Conservation (phyloP, 2,329 filamentous ascomycete genomes). For the Neopestalotiopsis clavispora region DNA sequence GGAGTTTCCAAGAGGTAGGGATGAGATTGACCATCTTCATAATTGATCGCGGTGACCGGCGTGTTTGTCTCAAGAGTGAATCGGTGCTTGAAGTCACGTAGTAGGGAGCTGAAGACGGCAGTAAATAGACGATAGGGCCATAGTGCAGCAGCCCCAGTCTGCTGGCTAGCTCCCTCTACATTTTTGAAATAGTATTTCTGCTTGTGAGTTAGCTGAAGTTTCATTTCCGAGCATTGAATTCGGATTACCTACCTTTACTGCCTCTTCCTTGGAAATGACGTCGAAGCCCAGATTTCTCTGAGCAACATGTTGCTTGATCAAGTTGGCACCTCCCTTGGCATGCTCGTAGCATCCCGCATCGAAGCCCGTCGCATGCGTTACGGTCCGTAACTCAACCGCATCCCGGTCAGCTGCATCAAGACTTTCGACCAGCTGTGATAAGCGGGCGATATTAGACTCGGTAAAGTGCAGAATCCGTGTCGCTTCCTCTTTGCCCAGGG, state of each 20-base stretch:
- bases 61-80: slow-evolving; percentile 45
- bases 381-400: too few species aligned
- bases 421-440: too few species aligned
- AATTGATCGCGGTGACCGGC: slow-evolving; percentile 22
- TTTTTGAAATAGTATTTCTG: background rate
- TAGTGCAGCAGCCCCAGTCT: slow-evolving; percentile 24
- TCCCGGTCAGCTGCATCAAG: too few species aligned
- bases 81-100: slow-evolving; percentile 34
- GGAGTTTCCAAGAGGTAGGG: background rate
- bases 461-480: background rate
- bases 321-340: too few species aligned
- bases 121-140: slow-evolving; percentile 56
- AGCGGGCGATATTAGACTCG: background rate
- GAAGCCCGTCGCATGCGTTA: too few species aligned
- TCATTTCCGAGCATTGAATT: background rate
- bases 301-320: too few species aligned
- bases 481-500: background rate
- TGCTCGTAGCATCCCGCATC: too few species aligned
- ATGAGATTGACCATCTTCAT: too few species aligned
- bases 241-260: too few species aligned
- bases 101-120: slow-evolving; percentile 44
- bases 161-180: slow-evolving; percentile 42
- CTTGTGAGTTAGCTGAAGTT: background rate
- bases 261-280: too few species aligned
- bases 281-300: too few species aligned